These are phyloP conservation scores for Plasmodium yoelii DNA, from an alignment of 169 alveolate species.

Conservation along the genomic window DNA sequence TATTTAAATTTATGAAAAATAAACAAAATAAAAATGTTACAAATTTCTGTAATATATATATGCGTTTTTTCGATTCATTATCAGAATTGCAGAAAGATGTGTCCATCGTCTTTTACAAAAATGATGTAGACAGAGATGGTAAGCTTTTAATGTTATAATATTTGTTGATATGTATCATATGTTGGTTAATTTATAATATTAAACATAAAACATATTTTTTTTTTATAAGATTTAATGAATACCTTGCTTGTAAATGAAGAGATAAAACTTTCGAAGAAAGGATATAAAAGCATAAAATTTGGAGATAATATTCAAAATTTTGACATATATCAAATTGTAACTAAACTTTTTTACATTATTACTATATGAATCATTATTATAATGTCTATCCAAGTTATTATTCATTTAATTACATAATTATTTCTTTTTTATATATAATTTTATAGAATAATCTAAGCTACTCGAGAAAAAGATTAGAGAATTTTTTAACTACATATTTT, in stretches of 20 bases:
- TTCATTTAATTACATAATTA: not conserved
- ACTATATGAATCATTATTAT: not conserved
- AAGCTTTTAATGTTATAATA: slow-evolving; percentile 7
- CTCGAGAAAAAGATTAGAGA: slow-evolving; percentile 67
- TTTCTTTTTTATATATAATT: slow-evolving; percentile 19
- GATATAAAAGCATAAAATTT: slow-evolving; percentile 30
- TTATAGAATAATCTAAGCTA: slow-evolving; percentile 64
- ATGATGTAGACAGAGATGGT: slow-evolving; percentile 62
- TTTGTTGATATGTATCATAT: not conserved
- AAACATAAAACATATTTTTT: slow-evolving; percentile 4
- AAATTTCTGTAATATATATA: not conserved
- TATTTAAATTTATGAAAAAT: slow-evolving; percentile 23
- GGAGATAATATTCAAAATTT: slow-evolving; percentile 10
- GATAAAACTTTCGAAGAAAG: slow-evolving; percentile 50
- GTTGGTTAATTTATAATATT: not conserved
- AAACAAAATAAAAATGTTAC: not conserved
- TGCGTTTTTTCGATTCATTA: slow-evolving; percentile 4
- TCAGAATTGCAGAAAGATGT: slow-evolving; percentile 48
- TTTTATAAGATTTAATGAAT: slow-evolving; percentile 52
- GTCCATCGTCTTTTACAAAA: slow-evolving; percentile 44
- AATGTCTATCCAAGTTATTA: not conserved
- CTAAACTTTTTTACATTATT: slow-evolving; percentile 5
- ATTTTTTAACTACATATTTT: slow-evolving; percentile 48
- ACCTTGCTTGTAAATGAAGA: slow-evolving; percentile 43
- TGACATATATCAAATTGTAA: slow-evolving; percentile 56